phyloP scores from a whole-genome alignment of 1,284 basidiomycete species.

The Fomitopsis pinicola region DNA sequence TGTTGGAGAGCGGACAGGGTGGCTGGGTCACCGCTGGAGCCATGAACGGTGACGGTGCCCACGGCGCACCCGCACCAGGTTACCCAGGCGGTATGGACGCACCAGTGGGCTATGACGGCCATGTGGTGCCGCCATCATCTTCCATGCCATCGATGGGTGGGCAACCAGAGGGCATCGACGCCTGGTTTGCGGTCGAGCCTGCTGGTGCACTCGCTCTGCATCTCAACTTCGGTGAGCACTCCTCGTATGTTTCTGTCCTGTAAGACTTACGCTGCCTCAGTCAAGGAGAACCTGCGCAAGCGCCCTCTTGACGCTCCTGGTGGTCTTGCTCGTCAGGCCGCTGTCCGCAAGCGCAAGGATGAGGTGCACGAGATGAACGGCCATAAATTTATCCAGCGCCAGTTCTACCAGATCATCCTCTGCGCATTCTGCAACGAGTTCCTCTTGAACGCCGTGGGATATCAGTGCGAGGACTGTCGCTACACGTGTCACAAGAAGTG shows the following conservation, averaged over 20 bases:
- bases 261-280: slow-evolving; percentile 35
- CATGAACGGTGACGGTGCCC: slow-evolving; percentile 58
- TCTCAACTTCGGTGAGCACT: slow-evolving; percentile 82
- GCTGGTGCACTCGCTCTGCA: slow-evolving; percentile 89
- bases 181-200: slow-evolving; percentile 97
- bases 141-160: slow-evolving; percentile 25
- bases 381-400: slow-evolving; percentile 95
- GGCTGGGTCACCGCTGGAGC: slow-evolving; percentile 93
- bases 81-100: slow-evolving; percentile 51
- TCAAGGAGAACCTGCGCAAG: slow-evolving; percentile 95
- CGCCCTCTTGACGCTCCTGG: slow-evolving; percentile 86
- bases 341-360: slow-evolving; percentile 95
- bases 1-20: slow-evolving; percentile 78
- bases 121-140: slow-evolving; percentile 23
- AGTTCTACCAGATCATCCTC: slow-evolving; percentile 98
- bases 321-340: slow-evolving; percentile 96
- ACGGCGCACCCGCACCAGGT: slow-evolving; percentile 31
- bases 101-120: slow-evolving; percentile 44
- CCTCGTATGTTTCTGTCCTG: slow-evolving; percentile 6
- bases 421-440: slow-evolving; percentile 99
- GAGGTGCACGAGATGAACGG: slow-evolving; percentile 99
- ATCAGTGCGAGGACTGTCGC: slow-evolving; percentile 98
- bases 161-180: slow-evolving; percentile 81
- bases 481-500: slow-evolving; percentile 99
- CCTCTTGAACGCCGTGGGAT: slow-evolving; percentile 94